Percentiles rank a stretch among this genome's conserved stretches.
These are phyloP conservation scores for Petasospora fabianii DNA, from an alignment of 1,139 yeast species.

Conservation along the genomic window DNA sequence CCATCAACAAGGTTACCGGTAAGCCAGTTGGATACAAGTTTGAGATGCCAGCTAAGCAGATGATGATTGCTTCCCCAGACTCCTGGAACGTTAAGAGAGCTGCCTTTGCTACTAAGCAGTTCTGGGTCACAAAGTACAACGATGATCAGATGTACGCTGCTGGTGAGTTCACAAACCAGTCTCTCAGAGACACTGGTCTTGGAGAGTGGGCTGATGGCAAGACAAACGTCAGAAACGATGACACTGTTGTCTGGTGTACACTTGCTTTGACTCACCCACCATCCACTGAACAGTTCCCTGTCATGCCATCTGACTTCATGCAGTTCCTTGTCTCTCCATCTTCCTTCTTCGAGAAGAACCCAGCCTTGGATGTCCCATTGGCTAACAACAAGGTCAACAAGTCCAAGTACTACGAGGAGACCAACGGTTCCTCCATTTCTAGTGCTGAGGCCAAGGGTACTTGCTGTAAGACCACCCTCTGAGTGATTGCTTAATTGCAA, in stretches of 20 bases:
- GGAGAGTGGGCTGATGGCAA: conserved; percentile 60
- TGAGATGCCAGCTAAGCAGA: conserved; percentile 70
- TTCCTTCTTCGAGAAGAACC: conserved; percentile 79
- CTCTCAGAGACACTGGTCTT: conserved; percentile 50
- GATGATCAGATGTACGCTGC: conserved; percentile 58
- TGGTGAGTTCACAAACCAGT: conserved; percentile 64
- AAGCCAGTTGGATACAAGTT: conserved; percentile 83
- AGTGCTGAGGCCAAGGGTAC: conserved; percentile 14
- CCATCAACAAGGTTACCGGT: conserved; percentile 70
- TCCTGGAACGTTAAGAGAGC: conserved; percentile 58
- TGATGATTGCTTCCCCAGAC: conserved; percentile 50
- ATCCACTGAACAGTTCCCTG: conserved; percentile 89
- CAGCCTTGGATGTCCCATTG: conserved; percentile 80
- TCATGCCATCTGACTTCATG: conserved; percentile 82
- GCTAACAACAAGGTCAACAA: conserved; percentile 70
- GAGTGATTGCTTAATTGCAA: not conserved
- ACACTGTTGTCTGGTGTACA: conserved; percentile 84
- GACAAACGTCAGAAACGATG: conserved; percentile 75
- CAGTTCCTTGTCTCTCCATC: conserved; percentile 67
- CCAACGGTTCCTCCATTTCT: conserved; percentile 11
- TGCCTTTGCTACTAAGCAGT: conserved; percentile 51
- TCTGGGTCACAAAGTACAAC: conserved; percentile 58
- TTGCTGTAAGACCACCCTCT: conserved; percentile 21
- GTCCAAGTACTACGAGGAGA: conserved; percentile 43
- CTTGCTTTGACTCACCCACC: conserved; percentile 86